Evolutionary conservation across 768 basidiomycete genomes (phyloP).

Genomic region (Agrocybe chaxingu): DNA sequence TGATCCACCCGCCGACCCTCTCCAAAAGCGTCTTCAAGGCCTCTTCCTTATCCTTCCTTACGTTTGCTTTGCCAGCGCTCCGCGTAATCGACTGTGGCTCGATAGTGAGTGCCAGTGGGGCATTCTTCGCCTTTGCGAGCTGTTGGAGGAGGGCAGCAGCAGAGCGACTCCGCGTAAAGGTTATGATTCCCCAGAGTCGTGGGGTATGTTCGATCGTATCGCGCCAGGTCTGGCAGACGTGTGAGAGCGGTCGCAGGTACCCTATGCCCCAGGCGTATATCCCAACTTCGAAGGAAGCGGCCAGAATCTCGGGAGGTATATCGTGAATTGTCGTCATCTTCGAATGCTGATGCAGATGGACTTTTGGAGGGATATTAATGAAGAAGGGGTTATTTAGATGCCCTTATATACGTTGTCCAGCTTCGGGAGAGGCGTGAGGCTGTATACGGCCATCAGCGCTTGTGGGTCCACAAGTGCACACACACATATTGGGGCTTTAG

Average conservation of each 20-base stretch:
- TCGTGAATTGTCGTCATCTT: conserved; percentile 11
- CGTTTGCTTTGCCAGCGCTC: too few relatives aligned
- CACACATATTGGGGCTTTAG: too few relatives aligned
- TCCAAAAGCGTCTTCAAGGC: conserved; percentile 10
- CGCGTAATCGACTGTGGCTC: not conserved
- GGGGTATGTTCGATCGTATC: conserved; percentile 24
- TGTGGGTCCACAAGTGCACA: too few relatives aligned
- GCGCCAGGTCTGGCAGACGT: conserved; percentile 25
- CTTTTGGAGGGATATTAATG: too few relatives aligned
- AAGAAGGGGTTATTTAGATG: too few relatives aligned
- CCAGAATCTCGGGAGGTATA: conserved; percentile 29
- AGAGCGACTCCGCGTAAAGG: conserved; percentile 9
- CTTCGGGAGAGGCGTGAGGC: too few relatives aligned
- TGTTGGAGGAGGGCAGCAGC: conserved; percentile 13
- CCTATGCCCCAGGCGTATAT: conserved; percentile 23
- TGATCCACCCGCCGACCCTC: conserved; percentile 26
- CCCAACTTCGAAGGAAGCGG: conserved; percentile 24
- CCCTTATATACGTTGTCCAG: too few relatives aligned
- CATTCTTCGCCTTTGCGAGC: conserved; percentile 24
- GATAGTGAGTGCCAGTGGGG: conserved; percentile 23
- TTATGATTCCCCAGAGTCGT: conserved; percentile 30
- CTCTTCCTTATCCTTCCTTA: not conserved
- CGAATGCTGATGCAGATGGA: too few relatives aligned
- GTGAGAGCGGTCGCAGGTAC: conserved; percentile 23
- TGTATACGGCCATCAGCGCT: too few relatives aligned